Evolutionary conservation across 2,329 filamentous ascomycete species (phyloP), one percentile per base, ranked within the genome.

Genomic region (Aspergillus bombycis): DNA sequence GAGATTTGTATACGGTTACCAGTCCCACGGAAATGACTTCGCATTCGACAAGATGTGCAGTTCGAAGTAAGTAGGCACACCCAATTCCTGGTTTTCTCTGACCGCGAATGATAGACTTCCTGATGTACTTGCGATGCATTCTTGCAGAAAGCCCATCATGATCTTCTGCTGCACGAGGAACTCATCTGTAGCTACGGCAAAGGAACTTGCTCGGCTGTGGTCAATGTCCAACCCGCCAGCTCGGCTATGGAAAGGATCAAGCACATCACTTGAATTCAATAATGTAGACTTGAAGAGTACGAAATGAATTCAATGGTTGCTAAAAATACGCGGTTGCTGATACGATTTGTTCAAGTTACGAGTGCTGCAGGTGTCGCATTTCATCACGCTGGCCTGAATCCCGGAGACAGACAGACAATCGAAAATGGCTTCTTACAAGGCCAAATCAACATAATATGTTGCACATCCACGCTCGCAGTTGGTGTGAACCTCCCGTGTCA

Each of bases 401-500:
- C 76, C 0, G 76, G 82, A 32, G 92, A 96, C 74, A 85, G 91
- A 55, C 78, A 82, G 45, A 81, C 84, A 1, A 81, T 96, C 21
- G 91, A 95, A 72, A 84, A 83, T 52, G 85, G 84, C 0, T 96
- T 90, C 68, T 78, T 93, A 4, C 80, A 86, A 21, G 90, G 91
- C 0, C 82, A 92, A n/a, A 84, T 96, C 62, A 89, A 83, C 66
- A 87, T 96, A 36, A 93, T 96, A 58, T 96, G 93, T 75, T 95
- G 91, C 73, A 96, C 92, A 0, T 94, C 92, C 0, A 96, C 92
- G 0, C 81, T 96, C 21, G 91, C 92, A 1, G 89, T 95, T 14
- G 92, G 92, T 0, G 86, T 96, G 34, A 96, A 96, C 72, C 78
- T 96, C 11, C 93, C 92, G 11, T 93, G 92, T 65, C 90, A 95